phyloP scores from a whole-genome alignment of 352 stramenopile species.

The Phytopythium kandeliae region DNA sequence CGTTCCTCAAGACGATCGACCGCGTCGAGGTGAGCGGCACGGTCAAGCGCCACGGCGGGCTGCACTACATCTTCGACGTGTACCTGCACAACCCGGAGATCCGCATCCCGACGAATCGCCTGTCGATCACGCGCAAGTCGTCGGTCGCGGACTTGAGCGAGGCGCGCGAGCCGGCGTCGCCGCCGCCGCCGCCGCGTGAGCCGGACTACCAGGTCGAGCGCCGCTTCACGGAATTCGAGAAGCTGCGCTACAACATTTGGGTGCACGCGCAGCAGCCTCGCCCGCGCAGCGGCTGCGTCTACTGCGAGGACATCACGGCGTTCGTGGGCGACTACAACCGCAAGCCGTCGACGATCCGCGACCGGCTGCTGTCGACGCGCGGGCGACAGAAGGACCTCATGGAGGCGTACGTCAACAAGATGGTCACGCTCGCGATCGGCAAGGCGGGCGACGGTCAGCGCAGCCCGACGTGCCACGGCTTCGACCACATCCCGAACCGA shows the following conservation, averaged over 20 bases:
- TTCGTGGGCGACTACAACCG: constrained; percentile 24
- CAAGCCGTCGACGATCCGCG: constrained; percentile 18
- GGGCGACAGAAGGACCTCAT: constrained; percentile 24
- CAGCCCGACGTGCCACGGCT: constrained; percentile 25
- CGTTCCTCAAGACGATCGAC: constrained; percentile 34
- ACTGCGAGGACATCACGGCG: constrained; percentile 29
- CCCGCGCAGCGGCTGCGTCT: constrained; percentile 21
- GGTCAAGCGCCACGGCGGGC: constrained; percentile 23
- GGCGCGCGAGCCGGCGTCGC: constrained; percentile 5
- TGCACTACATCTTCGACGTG: constrained; percentile 31
- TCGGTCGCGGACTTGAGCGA: constrained; percentile 7
- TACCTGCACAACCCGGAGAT: constrained; percentile 38
- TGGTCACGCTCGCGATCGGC: constrained; percentile 25
- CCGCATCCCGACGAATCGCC: constrained; percentile 36
- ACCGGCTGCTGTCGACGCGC: constrained; percentile 24
- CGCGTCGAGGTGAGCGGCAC: constrained; percentile 26
- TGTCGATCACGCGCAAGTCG: constrained; percentile 17
- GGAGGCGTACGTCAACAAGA: constrained; percentile 25
- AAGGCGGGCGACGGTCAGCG: constrained; percentile 22
- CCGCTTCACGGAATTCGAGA: constrained; percentile 29
- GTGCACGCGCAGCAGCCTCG: constrained; percentile 31
- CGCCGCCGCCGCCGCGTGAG: constrained; percentile 4
- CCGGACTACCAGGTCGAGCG: constrained; percentile 36
- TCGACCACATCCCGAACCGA: constrained; percentile 32
- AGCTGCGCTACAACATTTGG: constrained; percentile 35